phyloP scores from a whole-genome alignment of 805 yeast species.

The Candida bentonensis region DNA sequence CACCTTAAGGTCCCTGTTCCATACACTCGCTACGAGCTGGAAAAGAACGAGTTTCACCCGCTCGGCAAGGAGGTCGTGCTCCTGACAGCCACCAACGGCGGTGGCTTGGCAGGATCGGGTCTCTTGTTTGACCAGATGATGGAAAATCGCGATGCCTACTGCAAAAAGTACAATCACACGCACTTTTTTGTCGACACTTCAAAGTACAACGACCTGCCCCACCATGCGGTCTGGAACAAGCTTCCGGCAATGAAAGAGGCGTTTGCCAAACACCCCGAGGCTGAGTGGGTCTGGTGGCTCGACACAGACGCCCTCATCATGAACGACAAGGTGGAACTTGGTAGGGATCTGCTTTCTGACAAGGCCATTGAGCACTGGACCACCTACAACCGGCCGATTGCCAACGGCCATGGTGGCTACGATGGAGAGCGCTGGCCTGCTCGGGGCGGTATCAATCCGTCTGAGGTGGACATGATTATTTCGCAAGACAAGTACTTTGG shows the following conservation, averaged over 20 bases:
- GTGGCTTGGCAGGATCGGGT: not conserved
- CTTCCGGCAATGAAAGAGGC: slow-evolving; percentile 21
- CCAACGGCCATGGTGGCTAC: slow-evolving; percentile 57
- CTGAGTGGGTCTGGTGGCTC: slow-evolving; percentile 99
- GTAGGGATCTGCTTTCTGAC: slow-evolving; percentile 61
- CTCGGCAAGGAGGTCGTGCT: not conserved
- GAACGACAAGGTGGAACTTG: slow-evolving; percentile 81
- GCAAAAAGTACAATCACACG: not conserved
- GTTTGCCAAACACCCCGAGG: slow-evolving; percentile 41
- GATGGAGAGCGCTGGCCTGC: slow-evolving; percentile 49
- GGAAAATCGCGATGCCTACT: not conserved
- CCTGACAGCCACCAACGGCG: not conserved
- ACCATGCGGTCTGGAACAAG: slow-evolving; percentile 20
- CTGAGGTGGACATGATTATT: slow-evolving; percentile 51
- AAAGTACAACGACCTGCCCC: not conserved
- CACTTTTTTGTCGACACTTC: not conserved
- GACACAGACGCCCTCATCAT: slow-evolving; percentile 88
- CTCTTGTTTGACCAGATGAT: not conserved
- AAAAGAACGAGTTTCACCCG: not conserved
- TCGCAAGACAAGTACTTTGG: slow-evolving; percentile 93
- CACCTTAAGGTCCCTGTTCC: not conserved
- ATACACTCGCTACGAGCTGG: not conserved
- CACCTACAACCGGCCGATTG: slow-evolving; percentile 67
- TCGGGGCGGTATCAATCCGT: slow-evolving; percentile 9
- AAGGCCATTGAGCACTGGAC: slow-evolving; percentile 51